Evolutionary conservation across 495 filamentous ascomycete genomes (phyloP), one percentile per base, ranked within the genome.

Genomic region (Glutinoglossum americanum): DNA sequence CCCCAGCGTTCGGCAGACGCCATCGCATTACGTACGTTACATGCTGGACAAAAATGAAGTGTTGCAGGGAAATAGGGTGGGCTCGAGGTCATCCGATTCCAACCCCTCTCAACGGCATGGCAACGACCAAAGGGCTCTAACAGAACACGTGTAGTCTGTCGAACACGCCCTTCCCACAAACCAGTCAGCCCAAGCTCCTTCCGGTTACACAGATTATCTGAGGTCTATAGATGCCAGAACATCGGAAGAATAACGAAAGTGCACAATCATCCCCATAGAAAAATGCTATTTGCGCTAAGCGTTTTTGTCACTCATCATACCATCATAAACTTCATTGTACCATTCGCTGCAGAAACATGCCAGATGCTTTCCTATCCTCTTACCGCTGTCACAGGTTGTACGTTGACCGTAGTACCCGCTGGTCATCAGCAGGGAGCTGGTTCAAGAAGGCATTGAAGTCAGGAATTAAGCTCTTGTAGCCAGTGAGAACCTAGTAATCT

Each of bases 381-480:
- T 28, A 30, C 49, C 49, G 13, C 7, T 27, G 33, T 69, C 67
- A 69, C 69, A 77, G 49, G 63, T 66, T 57, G 65, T 70, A 71
- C 61, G 69, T 63, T 64, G 65, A 59, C 55, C 68, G 67, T 39
- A 79, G 61, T 59, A 73, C 75, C 64, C 81, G 77, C 59, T 79
- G 74, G 61, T 87, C 82, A 21, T 72, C 69, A 33, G 74, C 70
- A 28, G 82, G 72, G 48, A 94, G 71, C 64, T 83, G 81, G 26
- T 69, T 69, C 62, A 95, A 70, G 70, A 93, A 94, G 27, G 80
- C 76, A 67, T 81, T 76, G 67, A 94, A 94, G 67, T 88, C 76
- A 60, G 85, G 84, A 62, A 95, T 95, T 64, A 95, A 74, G 59
- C 77, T 76, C 67, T 84, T 84, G 70, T 96, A 96, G 56, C 85